These are phyloP conservation scores for Hibiscus trionum DNA, from an alignment of 345 rosid species.

Conservation along the genomic window DNA sequence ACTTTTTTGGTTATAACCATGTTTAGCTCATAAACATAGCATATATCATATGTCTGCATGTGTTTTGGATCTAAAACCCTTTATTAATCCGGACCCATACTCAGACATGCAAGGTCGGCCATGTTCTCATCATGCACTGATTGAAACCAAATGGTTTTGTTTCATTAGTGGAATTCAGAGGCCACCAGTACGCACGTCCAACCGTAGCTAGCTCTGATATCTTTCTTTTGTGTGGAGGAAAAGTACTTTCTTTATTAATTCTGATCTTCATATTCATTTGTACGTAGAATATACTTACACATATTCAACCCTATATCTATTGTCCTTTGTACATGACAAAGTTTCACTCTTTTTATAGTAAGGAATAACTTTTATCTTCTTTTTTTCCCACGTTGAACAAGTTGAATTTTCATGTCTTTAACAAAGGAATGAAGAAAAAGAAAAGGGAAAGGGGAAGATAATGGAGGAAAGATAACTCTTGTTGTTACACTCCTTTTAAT, in stretches of 20 bases:
- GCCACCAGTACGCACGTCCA: conserved; percentile 10
- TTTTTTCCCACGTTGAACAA: conserved; percentile 30
- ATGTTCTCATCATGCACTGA: conserved; percentile 26
- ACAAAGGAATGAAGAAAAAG: conserved; percentile 12
- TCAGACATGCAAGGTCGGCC: conserved; percentile 21
- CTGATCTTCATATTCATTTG: conserved; percentile 9
- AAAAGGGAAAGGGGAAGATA: not conserved
- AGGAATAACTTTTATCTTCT: conserved; percentile 8
- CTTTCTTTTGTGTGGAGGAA: not conserved
- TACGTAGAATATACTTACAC: conserved; percentile 14
- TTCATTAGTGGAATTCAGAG: conserved; percentile 33
- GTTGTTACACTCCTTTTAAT: conserved; percentile 51
- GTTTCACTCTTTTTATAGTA: conserved; percentile 17
- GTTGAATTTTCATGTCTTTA: conserved; percentile 27
- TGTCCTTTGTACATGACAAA: conserved; percentile 16
- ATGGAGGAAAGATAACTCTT: conserved; percentile 26
- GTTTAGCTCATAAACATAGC: conserved; percentile 28
- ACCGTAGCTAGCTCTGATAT: not conserved
- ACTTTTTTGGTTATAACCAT: conserved; percentile 26
- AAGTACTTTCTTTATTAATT: not conserved
- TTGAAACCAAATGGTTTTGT: conserved; percentile 23
- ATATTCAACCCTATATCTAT: not conserved
- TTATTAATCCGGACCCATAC: too few relatives aligned
- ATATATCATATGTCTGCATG: not conserved
- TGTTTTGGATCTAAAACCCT: too few relatives aligned